These are phyloP conservation scores for Peribolospora kevripleyi DNA, from an alignment of 768 basidiomycete species.

Conservation along the genomic window DNA sequence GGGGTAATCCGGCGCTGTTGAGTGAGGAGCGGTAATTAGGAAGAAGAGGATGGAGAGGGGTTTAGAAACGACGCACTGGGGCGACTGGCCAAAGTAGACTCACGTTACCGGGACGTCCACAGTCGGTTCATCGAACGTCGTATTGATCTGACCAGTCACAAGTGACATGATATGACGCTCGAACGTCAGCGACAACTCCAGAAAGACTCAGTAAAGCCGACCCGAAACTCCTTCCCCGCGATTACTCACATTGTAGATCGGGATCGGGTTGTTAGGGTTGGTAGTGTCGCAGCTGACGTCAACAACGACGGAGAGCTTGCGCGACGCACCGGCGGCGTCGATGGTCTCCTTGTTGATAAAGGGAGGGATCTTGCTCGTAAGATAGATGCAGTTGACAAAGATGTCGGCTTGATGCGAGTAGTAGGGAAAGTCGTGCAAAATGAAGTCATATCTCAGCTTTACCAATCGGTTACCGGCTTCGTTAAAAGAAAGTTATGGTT, in stretches of 20 bases:
- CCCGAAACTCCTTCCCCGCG: too few relatives aligned
- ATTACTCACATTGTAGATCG: slow-evolving; percentile 38
- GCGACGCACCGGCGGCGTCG: slow-evolving; percentile 37
- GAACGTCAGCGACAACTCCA: too few relatives aligned
- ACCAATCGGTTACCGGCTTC: not conserved
- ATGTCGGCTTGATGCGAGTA: slow-evolving; percentile 40
- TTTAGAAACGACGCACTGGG: not conserved
- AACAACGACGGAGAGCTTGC: slow-evolving; percentile 59
- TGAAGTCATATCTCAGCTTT: too few relatives aligned
- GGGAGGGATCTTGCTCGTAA: slow-evolving; percentile 58
- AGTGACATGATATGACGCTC: too few relatives aligned
- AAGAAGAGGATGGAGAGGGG: slow-evolving; percentile 1
- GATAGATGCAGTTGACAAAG: slow-evolving; percentile 98
- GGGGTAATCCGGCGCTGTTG: slow-evolving; percentile 35
- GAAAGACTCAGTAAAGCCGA: too few relatives aligned
- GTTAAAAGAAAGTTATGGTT: not conserved
- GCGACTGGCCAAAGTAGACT: slow-evolving; percentile 16
- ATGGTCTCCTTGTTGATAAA: slow-evolving; percentile 55
- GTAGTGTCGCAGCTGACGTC: slow-evolving; percentile 99
- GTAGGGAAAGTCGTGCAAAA: too few relatives aligned
- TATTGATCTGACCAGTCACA: slow-evolving; percentile 35
- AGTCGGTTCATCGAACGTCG: slow-evolving; percentile 76
- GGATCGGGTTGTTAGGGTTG: slow-evolving; percentile 93
- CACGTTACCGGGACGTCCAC: slow-evolving; percentile 61
- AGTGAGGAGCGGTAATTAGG: not conserved